Evolutionary conservation across 2,329 filamentous ascomycete genomes (phyloP).

Genomic region (Penicillium sp.): DNA sequence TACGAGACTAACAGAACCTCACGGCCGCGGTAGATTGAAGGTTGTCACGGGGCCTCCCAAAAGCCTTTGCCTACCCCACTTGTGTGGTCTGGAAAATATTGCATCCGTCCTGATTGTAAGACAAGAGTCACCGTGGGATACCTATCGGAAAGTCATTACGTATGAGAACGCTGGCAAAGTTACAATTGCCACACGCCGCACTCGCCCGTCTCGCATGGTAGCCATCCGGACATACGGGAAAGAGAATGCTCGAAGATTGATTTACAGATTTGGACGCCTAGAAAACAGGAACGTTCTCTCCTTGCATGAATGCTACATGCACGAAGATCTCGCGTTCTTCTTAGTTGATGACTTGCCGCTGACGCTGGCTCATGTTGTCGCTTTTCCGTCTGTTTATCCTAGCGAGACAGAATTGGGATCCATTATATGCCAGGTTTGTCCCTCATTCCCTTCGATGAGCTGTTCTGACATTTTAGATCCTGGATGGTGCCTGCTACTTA

Average conservation of each 20-base stretch:
- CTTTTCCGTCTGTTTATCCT: background rate
- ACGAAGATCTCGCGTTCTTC: background rate
- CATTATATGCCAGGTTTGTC: conserved; percentile 2
- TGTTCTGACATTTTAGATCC: conserved; percentile 1
- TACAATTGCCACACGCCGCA: conserved; percentile 6
- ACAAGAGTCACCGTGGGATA: conserved; percentile 17
- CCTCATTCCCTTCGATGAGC: background rate
- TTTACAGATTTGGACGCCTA: conserved; percentile 3
- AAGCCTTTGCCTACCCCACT: background rate
- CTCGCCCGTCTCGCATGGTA: conserved; percentile 8
- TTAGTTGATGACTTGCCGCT: conserved; percentile 1
- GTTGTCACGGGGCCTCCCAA: background rate
- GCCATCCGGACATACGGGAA: conserved; percentile 11
- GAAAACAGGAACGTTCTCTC: conserved; percentile 1
- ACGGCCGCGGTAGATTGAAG: background rate
- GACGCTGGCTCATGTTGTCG: background rate
- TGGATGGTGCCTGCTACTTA: conserved; percentile 1
- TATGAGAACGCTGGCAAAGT: conserved; percentile 15
- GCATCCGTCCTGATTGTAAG: conserved; percentile 2
- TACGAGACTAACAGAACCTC: no score
- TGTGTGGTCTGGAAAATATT: background rate
- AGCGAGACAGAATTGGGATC: conserved; percentile 3
- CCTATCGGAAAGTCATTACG: conserved; percentile 8
- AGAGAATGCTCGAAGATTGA: background rate
- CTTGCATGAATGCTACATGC: background rate